These are phyloP conservation scores for Hanseniaspora guilliermondii DNA, from an alignment of 805 yeast species.

Conservation along the genomic window DNA sequence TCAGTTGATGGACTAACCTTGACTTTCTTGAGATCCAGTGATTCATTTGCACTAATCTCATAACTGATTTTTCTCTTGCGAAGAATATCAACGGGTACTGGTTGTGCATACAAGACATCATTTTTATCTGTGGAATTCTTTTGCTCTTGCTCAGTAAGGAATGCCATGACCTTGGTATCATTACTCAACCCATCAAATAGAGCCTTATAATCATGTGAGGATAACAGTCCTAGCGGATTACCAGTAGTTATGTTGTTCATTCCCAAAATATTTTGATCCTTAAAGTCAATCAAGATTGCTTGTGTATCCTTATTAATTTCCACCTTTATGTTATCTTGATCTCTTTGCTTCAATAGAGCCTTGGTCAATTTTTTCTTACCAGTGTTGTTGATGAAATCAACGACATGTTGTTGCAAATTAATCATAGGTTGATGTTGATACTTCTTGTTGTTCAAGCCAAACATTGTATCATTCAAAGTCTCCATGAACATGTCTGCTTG, in stretches of 20 bases:
- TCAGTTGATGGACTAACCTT: constrained; percentile 3
- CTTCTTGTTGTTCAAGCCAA: constrained; percentile 24
- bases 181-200: constrained; percentile 5
- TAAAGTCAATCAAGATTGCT: not conserved
- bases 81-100: not conserved
- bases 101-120: not conserved
- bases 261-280: constrained; percentile 7
- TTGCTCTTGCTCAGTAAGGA: not conserved
- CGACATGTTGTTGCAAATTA: constrained; percentile 20
- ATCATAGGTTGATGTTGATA: constrained; percentile 19
- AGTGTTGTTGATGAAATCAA: constrained; percentile 25
- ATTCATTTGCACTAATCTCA: not conserved
- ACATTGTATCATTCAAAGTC: constrained; percentile 24
- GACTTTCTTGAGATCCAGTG: constrained; percentile 1
- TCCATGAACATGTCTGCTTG: constrained; percentile 25
- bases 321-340: constrained; percentile 20
- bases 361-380: constrained; percentile 26
- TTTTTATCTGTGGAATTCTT: not conserved
- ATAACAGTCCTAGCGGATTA: constrained; percentile 4
- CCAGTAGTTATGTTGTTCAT: constrained; percentile 13
- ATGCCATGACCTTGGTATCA: constrained; percentile 6
- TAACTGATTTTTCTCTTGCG: constrained; percentile 5
- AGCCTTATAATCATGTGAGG: constrained; percentile 2
- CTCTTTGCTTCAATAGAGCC: constrained; percentile 25
- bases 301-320: constrained; percentile 3